Base-by-base conservation (phyloP, 2,329 filamentous ascomycete species). In the Aotearoamyces nothofagi region DNA sequence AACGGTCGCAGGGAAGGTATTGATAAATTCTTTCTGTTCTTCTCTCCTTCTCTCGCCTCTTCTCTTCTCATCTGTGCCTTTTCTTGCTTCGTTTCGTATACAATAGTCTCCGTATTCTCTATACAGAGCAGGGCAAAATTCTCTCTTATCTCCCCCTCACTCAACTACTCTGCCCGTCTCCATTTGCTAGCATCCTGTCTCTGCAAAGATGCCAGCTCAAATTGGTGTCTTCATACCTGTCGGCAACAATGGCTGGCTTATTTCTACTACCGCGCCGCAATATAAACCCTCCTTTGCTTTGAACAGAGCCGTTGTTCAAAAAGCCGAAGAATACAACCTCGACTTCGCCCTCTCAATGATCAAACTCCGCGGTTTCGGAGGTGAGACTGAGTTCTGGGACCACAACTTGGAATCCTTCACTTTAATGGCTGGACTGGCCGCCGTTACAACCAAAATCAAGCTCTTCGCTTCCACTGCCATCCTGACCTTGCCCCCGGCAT, bases 161-260 rank as follows among this genome's bases (percentile, higher is more conserved):
- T n/a, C n/a, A n/a, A n/a, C n/a, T n/a, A n/a, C n/a, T n/a, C n/a
- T n/a, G n/a, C n/a, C n/a, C n/a, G n/a, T n/a, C n/a, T n/a, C n/a
- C n/a, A n/a, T n/a, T n/a, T n/a, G n/a, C n/a, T n/a, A n/a, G n/a
- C n/a, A n/a, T n/a, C n/a, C n/a, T n/a, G n/a, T n/a, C n/a, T n/a
- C n/a, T n/a, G n/a, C n/a, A n/a, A n/a, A n/a, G n/a, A n/a, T n/a
- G n/a, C n/a, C n/a, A n/a, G n/a, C n/a, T n/a, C n/a, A n/a, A n/a
- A 43, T 46, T 17, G 44, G 44, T 9, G 37, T 46, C 24, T 46
- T 46, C 30, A 44, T 45, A 29, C 44, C 44, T 23, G 45, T 44
- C 27, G 45, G 46, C 30, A 51, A 50, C 37, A 49, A 51, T 41
- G 47, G 48, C 11, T 51, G 46, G 47, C 39, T 50, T 15, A 46